These are phyloP conservation scores for Beta vulgaris DNA, from an alignment of 148 eudicot genomes.

Conservation along the genomic window DNA sequence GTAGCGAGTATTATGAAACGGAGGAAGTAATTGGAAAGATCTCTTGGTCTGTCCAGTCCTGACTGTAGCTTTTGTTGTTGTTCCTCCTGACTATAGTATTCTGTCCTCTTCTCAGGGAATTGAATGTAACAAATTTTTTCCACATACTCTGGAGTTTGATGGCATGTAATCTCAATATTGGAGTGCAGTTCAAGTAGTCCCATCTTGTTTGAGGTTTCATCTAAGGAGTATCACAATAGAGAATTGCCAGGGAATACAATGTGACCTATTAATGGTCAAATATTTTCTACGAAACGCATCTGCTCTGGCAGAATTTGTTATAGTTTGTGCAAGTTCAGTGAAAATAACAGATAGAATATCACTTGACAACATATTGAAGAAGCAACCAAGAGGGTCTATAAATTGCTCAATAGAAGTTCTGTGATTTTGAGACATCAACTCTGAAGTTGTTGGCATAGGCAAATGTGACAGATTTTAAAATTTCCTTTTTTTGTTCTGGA, in stretches of 20 bases:
- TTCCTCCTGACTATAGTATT: too few species aligned
- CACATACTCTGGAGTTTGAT: not conserved
- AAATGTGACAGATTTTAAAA: too few species aligned
- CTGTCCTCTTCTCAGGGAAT: too few species aligned
- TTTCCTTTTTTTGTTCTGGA: too few species aligned
- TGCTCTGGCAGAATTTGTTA: slow-evolving; percentile 13
- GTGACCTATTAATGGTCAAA: not conserved
- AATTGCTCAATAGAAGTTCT: not conserved
- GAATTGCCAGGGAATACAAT: not conserved
- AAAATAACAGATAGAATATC: not conserved
- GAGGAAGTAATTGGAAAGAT: too few species aligned
- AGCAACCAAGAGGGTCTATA: not conserved
- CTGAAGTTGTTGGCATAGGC: too few species aligned
- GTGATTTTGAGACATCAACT: too few species aligned
- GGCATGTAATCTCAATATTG: not conserved
- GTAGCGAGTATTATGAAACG: too few species aligned
- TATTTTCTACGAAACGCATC: slow-evolving; percentile 15
- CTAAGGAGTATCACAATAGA: not conserved
- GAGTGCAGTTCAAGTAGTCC: not conserved
- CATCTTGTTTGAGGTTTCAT: slow-evolving; percentile 16
- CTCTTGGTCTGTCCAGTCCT: too few species aligned
- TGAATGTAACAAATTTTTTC: too few species aligned
- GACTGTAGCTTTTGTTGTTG: too few species aligned
- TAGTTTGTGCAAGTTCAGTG: not conserved
- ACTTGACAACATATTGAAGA: not conserved